These are phyloP conservation scores for Atkinsonella hypoxylon DNA, from an alignment of 2,329 filamentous ascomycete species.

Conservation along the genomic window DNA sequence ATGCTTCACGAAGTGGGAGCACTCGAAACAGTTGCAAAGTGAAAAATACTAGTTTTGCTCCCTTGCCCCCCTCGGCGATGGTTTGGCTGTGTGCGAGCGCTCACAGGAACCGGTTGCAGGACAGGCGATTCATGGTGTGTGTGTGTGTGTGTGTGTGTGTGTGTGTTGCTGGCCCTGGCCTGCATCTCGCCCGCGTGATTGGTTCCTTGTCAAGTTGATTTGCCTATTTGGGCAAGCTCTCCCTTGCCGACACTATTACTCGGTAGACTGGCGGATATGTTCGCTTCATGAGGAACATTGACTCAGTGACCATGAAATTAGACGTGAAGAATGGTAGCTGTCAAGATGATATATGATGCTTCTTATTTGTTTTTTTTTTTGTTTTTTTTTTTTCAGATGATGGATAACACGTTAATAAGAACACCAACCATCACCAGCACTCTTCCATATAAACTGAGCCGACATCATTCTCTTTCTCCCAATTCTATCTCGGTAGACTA, in stretches of 20 bases:
- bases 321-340: not conserved
- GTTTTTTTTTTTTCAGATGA: no score
- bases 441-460: not conserved
- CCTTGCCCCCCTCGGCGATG: not conserved
- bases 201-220: not conserved
- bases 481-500: not conserved
- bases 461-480: not conserved
- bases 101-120: no score
- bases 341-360: not conserved
- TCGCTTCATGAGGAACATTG: not conserved
- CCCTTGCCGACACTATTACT: not conserved
- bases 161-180: not conserved
- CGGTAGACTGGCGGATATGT: not conserved
- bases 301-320: not conserved
- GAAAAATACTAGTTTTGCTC: not conserved
- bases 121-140: no score
- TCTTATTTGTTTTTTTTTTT: no score
- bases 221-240: constrained; percentile 3
- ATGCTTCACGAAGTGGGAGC: not conserved
- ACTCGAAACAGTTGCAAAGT: not conserved
- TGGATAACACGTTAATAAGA: not conserved
- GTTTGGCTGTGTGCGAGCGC: no score
- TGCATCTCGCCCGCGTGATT: not conserved
- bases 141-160: no score
- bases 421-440: not conserved